Percentiles rank a stretch among this genome's conserved stretches.
These are phyloP conservation scores for Cladosporium sphaerospermum DNA, from an alignment of 2,329 filamentous ascomycete species.

Conservation along the genomic window DNA sequence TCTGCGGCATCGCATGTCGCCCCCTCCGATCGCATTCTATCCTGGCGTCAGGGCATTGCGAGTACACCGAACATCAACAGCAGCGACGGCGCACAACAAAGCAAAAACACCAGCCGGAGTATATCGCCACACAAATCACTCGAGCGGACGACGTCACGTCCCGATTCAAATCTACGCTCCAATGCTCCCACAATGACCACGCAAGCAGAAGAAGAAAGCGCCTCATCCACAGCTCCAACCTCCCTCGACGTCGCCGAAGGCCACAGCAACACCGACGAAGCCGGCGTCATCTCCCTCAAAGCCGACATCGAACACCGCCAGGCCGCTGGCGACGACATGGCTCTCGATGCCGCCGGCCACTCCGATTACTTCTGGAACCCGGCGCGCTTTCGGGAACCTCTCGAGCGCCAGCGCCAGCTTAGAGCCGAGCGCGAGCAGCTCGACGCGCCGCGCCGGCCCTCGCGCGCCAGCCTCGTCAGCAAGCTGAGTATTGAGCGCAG, in stretches of 20 bases:
- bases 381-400: constrained; percentile 11
- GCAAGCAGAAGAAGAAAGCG: constrained; percentile 14
- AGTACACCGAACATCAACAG: constrained; percentile 33
- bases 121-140: constrained; percentile 44
- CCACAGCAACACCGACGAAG: not conserved
- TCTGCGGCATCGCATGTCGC: constrained; percentile 28
- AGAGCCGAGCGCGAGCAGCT: not conserved
- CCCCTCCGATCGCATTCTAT: constrained; percentile 72
- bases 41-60: constrained; percentile 71
- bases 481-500: constrained; percentile 51
- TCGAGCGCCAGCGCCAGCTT: not conserved
- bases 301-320: constrained; percentile 4
- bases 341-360: constrained; percentile 3
- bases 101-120: constrained; percentile 33
- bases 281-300: not conserved
- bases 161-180: not conserved
- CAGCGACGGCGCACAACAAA: not conserved
- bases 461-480: constrained; percentile 45
- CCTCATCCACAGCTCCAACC: constrained; percentile 15
- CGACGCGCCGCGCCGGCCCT: constrained; percentile 10
- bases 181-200: constrained; percentile 6
- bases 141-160: constrained; percentile 14
- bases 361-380: constrained; percentile 47
- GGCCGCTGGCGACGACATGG: constrained; percentile 5
- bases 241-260: constrained; percentile 4